These are phyloP conservation scores for Penicillium robsamsonii DNA, from an alignment of 495 filamentous ascomycete species.

Conservation along the genomic window DNA sequence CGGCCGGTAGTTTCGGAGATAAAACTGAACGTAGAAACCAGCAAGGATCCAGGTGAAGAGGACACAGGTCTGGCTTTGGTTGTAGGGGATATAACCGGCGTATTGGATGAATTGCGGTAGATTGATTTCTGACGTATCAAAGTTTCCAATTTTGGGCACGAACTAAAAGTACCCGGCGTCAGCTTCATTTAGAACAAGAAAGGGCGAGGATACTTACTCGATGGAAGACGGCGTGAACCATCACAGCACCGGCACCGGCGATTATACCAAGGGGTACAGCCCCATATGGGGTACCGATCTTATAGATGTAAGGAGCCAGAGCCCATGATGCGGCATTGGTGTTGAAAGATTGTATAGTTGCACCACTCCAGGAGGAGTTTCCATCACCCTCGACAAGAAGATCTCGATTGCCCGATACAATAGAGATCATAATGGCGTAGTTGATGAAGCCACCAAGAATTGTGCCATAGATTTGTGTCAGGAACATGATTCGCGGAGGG, in stretches of 20 bases:
- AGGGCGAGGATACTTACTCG: constrained; percentile 24
- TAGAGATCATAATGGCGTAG: constrained; percentile 49
- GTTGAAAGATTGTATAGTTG: constrained; percentile 41
- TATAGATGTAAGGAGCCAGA: constrained; percentile 42
- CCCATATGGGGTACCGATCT: constrained; percentile 33
- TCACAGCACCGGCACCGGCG: constrained; percentile 40
- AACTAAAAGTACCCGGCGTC: constrained; percentile 18
- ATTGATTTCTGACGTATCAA: constrained; percentile 38
- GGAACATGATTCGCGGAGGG: constrained; percentile 44
- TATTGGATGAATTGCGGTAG: constrained; percentile 44
- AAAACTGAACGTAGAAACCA: constrained; percentile 53
- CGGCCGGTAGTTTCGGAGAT: constrained; percentile 49
- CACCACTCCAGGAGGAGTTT: constrained; percentile 48
- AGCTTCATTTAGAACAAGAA: neutral
- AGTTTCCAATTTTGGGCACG: constrained; percentile 29
- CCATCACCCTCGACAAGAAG: constrained; percentile 41
- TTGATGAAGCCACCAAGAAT: constrained; percentile 48
- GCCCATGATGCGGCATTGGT: constrained; percentile 47
- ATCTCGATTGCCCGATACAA: constrained; percentile 34
- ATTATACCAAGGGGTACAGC: constrained; percentile 45
- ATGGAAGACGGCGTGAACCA: constrained; percentile 41
- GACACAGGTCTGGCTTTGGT: constrained; percentile 41
- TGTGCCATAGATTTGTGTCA: constrained; percentile 44
- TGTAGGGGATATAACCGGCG: constrained; percentile 47
- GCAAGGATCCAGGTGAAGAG: constrained; percentile 35